Conservation (phyloP, 148 eudicot genomes). For the Salicornia ramosissima region DNA sequence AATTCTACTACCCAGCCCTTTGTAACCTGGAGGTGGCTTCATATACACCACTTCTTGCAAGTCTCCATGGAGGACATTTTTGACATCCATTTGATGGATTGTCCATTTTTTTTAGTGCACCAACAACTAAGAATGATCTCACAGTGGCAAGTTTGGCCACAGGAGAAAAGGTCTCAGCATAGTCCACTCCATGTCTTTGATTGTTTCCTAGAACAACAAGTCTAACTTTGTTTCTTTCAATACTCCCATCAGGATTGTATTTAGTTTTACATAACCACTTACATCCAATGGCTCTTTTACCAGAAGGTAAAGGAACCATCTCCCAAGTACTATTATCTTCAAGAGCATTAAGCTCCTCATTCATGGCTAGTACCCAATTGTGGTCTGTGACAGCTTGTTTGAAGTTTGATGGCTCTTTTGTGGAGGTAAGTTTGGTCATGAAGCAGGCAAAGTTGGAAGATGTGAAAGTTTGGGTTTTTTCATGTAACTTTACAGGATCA, state of each 20-base stretch:
- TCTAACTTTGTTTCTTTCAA: background rate
- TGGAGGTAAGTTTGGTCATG: no score
- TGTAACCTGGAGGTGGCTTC: background rate
- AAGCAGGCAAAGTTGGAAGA: no score
- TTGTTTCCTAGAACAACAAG: background rate
- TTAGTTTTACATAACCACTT: conserved; percentile 1
- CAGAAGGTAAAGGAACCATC: background rate
- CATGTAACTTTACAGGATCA: no score
- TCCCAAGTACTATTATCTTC: background rate
- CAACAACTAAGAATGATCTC: background rate
- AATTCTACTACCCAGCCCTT: background rate
- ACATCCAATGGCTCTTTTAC: background rate
- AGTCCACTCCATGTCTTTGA: background rate
- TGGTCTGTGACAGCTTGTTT: no score
- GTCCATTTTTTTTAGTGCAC: background rate
- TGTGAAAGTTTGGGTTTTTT: no score
- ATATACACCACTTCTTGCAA: background rate
- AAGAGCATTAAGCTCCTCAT: background rate
- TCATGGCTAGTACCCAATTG: background rate
- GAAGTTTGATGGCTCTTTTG: no score
- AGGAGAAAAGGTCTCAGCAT: background rate
- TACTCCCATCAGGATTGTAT: background rate
- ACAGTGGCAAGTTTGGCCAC: background rate
- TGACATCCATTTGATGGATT: background rate
- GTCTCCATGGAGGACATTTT: background rate